Base-by-base conservation (phyloP, 768 basidiomycete genomes). In the Kwoniella dendrophila region DNA sequence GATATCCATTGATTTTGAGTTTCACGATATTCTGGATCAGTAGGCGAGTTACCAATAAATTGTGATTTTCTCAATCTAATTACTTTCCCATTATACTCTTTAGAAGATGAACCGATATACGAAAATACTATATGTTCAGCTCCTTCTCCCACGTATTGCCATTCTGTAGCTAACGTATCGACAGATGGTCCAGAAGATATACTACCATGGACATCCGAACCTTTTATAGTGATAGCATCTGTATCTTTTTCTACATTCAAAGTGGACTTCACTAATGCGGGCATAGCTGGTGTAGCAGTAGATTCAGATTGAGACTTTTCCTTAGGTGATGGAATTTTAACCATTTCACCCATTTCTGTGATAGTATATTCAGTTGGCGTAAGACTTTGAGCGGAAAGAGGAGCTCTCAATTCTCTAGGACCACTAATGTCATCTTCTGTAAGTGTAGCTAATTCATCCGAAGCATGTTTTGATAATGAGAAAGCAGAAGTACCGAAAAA, bases 61-160 rank as follows among this genome's bases (percentile, higher is more conserved):
- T 71, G 53, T 16, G 77, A 67, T 77, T 98, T 97, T 57, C 88
- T 84, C 56, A 97, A 80, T 10, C 94, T 85, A 26, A 98, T 82
- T 0, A 90, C 88, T 40, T 81, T 90, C 10, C 85, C 85, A 52
- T 83, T 78, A 74, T 88, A 88, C n/a, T n/a, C n/a, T 7, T 76
- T 59, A 1, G 83, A 76, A 65, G 85, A 77, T 73, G 50, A 20
- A 0, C 92, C 90, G 10, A 72, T 67, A 73, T 94, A 95, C 7
- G 89, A 86, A 78, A 93, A 90, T 16, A 97, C 91, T 68, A 92
- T 85, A 5, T 90, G 89, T 20, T 91, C 89, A 20, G 90, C 91
- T n/a, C 95, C 95, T 81, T 97, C 95, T 0, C 91, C 87, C 22
- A 92, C 80, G 74, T 97, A 98, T 64, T 75, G 80, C 93, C 94